Base-by-base conservation (phyloP, 2,329 filamentous ascomycete genomes). In the Aureobasidium mangrovei region DNA sequence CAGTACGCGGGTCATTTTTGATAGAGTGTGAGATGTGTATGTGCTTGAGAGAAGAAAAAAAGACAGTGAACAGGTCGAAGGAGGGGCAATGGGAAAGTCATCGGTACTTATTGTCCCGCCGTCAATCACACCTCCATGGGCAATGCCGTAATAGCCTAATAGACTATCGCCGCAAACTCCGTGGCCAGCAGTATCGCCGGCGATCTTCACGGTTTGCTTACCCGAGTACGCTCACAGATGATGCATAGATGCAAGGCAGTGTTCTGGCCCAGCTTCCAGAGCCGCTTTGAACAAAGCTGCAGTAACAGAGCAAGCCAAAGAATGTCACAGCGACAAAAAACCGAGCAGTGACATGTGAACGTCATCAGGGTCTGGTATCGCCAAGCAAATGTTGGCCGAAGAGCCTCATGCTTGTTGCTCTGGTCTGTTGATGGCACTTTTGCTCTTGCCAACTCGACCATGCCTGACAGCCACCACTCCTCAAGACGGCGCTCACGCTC, bases 1-100 rank as follows among this genome's bases (percentile, higher is more conserved):
- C 26, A 70, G 64, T 56, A 70, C 65, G 46, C 67, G 60, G 28
- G 60, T 63, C 61, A 64, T 65, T 9, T 6, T 57, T 39, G 10
- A 27, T 43, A 35, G 39, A 33, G 33, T 35, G 28, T 41, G 9
- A 12, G 41, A 3, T 9, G 8, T 4, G 12, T 7, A 24, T 49
- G 29, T 4, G 8, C 18, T 48, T 54, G 9, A 24, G 9, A 24
- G 4, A 39, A 27, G 28, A 38, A 5, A 28, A 35, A 26, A 18
- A 18, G 6, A 18, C 6, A 41, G n/a, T 18, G 38, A 18, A 41
- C 10, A 41, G n/a, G 32, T 32, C 9, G 29, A 33, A 29, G 7
- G 48, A 53, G 40, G 47, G 38, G 38, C 47, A 51, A 51, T 42
- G 27, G 24, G 29, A 35, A 35, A 35, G n/a, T 35, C 32, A 35